Percentiles rank a stretch among this genome's conserved stretches.
These are phyloP conservation scores for Plantago ovata DNA, from an alignment of 257 asterid genomes.

Conservation along the genomic window DNA sequence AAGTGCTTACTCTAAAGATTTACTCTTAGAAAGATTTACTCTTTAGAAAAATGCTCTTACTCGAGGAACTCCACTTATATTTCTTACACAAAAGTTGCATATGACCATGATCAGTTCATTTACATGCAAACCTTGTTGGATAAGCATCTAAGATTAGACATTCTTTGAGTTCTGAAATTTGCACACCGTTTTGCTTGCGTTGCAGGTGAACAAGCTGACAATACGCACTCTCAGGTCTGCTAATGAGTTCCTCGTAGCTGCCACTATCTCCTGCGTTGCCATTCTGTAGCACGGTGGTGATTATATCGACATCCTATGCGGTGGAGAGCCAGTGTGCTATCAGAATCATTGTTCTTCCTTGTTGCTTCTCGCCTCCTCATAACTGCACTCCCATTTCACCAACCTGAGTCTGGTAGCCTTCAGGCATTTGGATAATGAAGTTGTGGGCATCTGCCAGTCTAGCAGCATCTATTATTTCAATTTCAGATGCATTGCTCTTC, in stretches of 20 bases:
- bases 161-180: background rate
- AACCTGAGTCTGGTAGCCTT: conserved; percentile 52
- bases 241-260: conserved; percentile 49
- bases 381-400: conserved; percentile 60
- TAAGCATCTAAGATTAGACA: background rate
- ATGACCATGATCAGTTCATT: background rate
- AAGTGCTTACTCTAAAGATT: no score
- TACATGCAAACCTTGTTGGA: conserved; percentile 12
- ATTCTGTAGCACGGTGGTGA: conserved; percentile 45
- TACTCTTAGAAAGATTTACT: no score
- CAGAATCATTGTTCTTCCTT: conserved; percentile 49
- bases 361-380: conserved; percentile 69
- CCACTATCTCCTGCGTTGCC: conserved; percentile 58
- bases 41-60: no score
- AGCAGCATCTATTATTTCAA: conserved; percentile 50
- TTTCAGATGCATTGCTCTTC: conserved; percentile 48
- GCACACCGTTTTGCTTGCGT: conserved; percentile 18
- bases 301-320: conserved; percentile 39
- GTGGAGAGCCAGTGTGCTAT: conserved; percentile 63
- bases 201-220: conserved; percentile 44
- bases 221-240: conserved; percentile 35
- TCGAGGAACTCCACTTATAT: no score
- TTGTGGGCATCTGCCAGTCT: conserved; percentile 57
- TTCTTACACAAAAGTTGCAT: background rate
- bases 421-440: conserved; percentile 50